phyloP scores from a whole-genome alignment of 225 moss, liverwort and hornwort genomes.

The Antitrichia curtipendula region DNA sequence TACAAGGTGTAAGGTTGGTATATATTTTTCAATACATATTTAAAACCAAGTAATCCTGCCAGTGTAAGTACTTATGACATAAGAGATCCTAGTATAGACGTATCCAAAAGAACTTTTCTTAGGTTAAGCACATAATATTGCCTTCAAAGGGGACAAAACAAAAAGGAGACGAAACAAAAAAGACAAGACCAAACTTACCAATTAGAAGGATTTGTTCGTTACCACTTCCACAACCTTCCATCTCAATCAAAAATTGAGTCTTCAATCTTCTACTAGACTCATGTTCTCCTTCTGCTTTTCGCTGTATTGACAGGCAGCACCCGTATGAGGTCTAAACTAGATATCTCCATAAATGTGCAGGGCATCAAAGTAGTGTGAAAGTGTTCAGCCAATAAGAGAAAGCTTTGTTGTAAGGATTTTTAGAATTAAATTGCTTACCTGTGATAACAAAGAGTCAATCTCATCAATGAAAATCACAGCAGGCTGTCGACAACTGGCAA shows the following conservation, averaged over 20 bases:
- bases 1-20: background rate
- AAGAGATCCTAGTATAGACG: background rate
- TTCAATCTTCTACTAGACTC: constrained; percentile 90
- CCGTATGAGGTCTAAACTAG: background rate
- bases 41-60: background rate
- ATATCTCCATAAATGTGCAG: background rate
- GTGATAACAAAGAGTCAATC: constrained; percentile 92
- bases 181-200: constrained; percentile 28
- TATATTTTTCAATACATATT: background rate
- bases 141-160: background rate
- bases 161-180: background rate
- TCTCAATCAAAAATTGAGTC: constrained; percentile 97
- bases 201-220: constrained; percentile 89
- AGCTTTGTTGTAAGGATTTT: background rate
- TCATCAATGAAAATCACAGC: constrained; percentile 99
- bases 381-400: background rate
- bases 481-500: constrained; percentile 97
- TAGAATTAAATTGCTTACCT: constrained; percentile 25
- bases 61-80: background rate
- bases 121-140: background rate
- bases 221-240: constrained; percentile 99
- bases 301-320: constrained; percentile 31
- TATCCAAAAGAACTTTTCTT: background rate
- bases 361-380: background rate
- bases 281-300: constrained; percentile 92